Percentiles rank a stretch among this genome's conserved stretches.
Conservation (phyloP, 2,329 filamentous ascomycete genomes). For the Calonectria leucothoes region DNA sequence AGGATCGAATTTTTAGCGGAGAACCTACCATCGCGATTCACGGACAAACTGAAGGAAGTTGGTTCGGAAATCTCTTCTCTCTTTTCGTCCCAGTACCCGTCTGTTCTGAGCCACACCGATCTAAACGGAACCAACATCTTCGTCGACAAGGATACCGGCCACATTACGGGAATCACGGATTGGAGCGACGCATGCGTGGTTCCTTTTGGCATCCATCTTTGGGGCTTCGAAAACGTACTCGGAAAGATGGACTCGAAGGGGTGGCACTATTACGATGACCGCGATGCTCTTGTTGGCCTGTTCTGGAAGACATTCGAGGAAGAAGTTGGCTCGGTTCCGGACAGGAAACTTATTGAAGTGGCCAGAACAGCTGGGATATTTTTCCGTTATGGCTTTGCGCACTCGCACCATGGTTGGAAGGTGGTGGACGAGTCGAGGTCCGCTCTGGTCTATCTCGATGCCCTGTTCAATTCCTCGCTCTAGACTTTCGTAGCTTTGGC, state of each 20-base stretch:
- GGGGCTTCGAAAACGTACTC: conserved; percentile 13
- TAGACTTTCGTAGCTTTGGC: background rate
- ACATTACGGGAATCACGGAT: background rate
- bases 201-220: conserved; percentile 3
- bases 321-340: background rate
- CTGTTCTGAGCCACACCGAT: conserved; percentile 6
- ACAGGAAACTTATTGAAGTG: background rate
- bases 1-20: background rate
- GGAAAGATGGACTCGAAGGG: conserved; percentile 1
- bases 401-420: background rate
- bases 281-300: background rate
- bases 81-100: background rate
- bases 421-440: background rate
- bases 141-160: background rate
- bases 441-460: background rate
- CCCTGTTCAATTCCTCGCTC: background rate
- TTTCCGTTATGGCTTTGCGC: background rate
- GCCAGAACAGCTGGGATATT: background rate
- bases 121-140: conserved; percentile 1
- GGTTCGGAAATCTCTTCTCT: background rate
- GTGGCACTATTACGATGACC: conserved; percentile 8
- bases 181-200: background rate
- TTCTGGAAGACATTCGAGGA: conserved; percentile 11
- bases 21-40: background rate
- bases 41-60: background rate